Evolutionary conservation across 352 stramenopile genomes (phyloP), one percentile per base, ranked within the genome.

Genomic region (Phytophthora fragariaefolia): DNA sequence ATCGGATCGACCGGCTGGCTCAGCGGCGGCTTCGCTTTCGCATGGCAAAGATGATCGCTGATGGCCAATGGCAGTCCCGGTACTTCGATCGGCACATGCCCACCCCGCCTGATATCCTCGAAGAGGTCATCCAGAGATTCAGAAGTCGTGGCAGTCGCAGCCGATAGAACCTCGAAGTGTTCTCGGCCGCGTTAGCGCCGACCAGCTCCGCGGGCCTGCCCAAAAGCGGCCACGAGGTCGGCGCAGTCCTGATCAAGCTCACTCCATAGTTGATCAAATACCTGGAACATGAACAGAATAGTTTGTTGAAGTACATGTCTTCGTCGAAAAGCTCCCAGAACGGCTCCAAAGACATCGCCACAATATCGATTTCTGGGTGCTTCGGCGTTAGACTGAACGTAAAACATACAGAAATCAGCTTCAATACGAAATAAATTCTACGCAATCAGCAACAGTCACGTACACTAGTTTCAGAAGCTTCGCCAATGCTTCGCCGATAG

Each of bases 311-410:
- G 59, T 89, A 92, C 30, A 71, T 71, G 10, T 92, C 82, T 58
- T 96, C 87, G 23, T 91, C 82, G 66, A 96, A 90, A 8, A 96
- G 62, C 42, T 94, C 76, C 87, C 87, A 96, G 51, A 92, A 93
- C 18, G 87, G 87, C 52, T 96, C 84, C 38, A 88, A 62, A 1
- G 87, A 93, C 45, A 96, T 76, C 30, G 83, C 69, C 9, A 92
- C 77, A 26, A 94, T 89, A 58, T 96, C 88, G 43, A 96, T 86
- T 15, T 77, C 80, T 1, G 82, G 72, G 36, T 87, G 57, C 45
- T 90, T 80, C 9, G 83, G 75, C n/a, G 64, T 77, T 20, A 82
- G 74, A n/a, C 84, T 92, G 30, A 15, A 49, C 18, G 32, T 13
- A 56, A 23, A 63, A 54, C 12, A 42, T 15, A 43, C 10, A 47